Evolutionary conservation across 1,284 basidiomycete species (phyloP), one percentile per base, ranked within the genome.

Genomic region (Kwoniella shivajii): DNA sequence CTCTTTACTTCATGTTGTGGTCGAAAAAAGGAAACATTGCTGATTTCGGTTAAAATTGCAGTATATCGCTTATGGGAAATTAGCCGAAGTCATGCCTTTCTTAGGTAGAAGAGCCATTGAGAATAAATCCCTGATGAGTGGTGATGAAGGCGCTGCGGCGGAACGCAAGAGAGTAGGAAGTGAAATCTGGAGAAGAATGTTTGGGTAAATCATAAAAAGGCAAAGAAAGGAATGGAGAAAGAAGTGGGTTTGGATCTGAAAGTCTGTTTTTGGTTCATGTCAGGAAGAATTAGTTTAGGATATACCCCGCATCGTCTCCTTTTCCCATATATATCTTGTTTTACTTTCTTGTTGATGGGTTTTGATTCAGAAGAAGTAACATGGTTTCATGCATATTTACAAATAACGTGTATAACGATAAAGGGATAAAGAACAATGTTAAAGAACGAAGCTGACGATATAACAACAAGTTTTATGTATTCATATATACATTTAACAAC

Each of bases 61-160:
- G 77, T 89, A 90, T 71, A 81, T 92, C 18, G 90, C 91, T 0
- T 94, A 93, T 66, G 90, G 91, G 10, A 82, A 83, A n/a, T 79
- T 90, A n/a, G 79, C 80, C 11, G 88, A 89, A 60, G 85, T 86
- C 30, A 83, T 90, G 81, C 88, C 88, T 0, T 90, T 89, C 72
- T 81, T 89, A 16, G 83, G 85, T 24, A 81, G 88, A 41, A 81
- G 88, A 33, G 88, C 88, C 1, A 84, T 88, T n/a, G 88, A 90
- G 81, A 90, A 90, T 67, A 87, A 87, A 77, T 82, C 82, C 10
- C 79, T 88, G 50, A 79, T 88, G 63, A 82, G 82, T 18, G 82
- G 82, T 22, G 78, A 79, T 42, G 86, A 85, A 4, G 82, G 81
- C 9, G 86, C 87, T 0, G 68, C 72, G 5, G 78, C 78, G 20